Base-by-base conservation (phyloP, 2,329 filamentous ascomycete genomes). In the Hymenotorrendiella dingleyae region DNA sequence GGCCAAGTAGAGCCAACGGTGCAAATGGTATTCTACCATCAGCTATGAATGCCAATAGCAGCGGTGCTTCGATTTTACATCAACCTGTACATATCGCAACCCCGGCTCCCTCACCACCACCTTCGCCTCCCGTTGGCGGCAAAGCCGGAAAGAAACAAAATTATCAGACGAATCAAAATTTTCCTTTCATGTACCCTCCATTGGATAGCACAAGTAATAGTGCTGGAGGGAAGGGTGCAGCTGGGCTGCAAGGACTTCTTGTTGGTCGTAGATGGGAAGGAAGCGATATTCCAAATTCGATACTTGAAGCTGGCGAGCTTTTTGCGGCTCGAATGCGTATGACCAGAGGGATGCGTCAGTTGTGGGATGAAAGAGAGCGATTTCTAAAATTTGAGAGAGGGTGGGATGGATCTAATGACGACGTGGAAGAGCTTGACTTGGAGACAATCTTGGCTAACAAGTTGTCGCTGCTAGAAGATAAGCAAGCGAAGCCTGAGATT, bases 31-130 rank as follows among this genome's bases (percentile, higher is more conserved):
- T 85, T 34, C 69, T 85, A 24, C 73, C 76, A 6, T 73, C 74
- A 3, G 67, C 74, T 0, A 55, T 56, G 32, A 75, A 74, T 42
- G 60, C 66, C 9, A 77, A 78, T 46, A 73, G 62, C 40, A 77
- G 70, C 43, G 78, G 82, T 48, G 72, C 77, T 7, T 96, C 90
- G 0, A 97, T 98, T 57, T 74, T 98, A 20, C 82, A 97, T 61
- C 91, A 97, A 58, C 88, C 93, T 5, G 91, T 98, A 5, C 93
- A 98, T 63, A 98, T 98, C 55, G 93, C 93, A n/a, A 98, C 93
- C 1, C 93, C 93, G 0, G 91, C 90, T 0, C 93, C 93, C 1
- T 98, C 93, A 0, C 93, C 93, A 19, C 93, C 93, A 0, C 93
- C 93, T 1, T 96, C 91, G 1, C 93, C 93, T 0, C 75, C 71